These are phyloP conservation scores for Globisporangium irregulare DNA, from an alignment of 352 stramenopile genomes.

Conservation along the genomic window DNA sequence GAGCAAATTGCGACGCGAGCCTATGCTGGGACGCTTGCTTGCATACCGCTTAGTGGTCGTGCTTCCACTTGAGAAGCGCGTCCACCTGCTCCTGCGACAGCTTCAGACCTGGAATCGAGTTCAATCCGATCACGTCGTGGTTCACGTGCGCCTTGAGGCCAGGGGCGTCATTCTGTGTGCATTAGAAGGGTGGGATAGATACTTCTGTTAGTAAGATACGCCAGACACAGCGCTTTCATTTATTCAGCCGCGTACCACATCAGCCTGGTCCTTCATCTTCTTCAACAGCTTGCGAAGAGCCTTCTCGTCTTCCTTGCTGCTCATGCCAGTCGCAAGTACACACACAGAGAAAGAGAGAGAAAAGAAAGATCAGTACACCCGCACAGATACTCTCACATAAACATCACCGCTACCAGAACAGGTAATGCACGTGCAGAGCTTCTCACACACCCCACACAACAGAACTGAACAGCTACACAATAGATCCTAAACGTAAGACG, in stretches of 20 bases:
- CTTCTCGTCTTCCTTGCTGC: constrained; percentile 87
- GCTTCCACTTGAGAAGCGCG: constrained; percentile 88
- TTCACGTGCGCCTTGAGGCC: constrained; percentile 72
- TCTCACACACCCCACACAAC: background rate
- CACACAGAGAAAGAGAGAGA: background rate
- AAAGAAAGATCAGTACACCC: background rate
- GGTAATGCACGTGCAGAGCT: background rate
- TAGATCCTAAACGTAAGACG: constrained; percentile 9
- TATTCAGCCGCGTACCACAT: constrained; percentile 30
- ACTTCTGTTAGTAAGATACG: background rate
- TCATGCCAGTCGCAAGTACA: background rate
- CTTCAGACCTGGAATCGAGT: constrained; percentile 60
- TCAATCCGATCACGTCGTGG: constrained; percentile 73
- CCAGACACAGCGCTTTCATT: background rate
- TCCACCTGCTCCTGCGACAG: constrained; percentile 67
- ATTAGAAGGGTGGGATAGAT: background rate
- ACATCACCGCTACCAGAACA: background rate
- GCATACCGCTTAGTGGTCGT: constrained; percentile 60
- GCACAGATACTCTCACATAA: background rate
- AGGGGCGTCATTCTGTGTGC: constrained; percentile 36
- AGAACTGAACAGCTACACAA: background rate
- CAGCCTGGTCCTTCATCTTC: constrained; percentile 85
- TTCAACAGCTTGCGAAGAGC: constrained; percentile 81
- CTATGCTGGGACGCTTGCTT: background rate
- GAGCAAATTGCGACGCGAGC: background rate